Evolutionary conservation across 2,329 filamentous ascomycete genomes (phyloP).

Genomic region (Thelonectria discophora): DNA sequence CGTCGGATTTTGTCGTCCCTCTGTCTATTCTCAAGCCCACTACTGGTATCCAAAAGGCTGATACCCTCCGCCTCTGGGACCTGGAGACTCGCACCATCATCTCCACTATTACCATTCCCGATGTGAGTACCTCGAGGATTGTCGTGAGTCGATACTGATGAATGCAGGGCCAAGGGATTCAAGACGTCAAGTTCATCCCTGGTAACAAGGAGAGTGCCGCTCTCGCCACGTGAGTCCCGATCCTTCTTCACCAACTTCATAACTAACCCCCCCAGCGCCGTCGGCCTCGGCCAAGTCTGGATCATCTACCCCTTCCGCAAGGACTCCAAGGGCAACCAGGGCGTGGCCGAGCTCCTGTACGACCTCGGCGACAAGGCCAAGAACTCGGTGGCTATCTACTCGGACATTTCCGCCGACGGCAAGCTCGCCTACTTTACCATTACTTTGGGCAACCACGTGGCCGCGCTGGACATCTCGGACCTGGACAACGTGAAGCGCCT

Average conservation of each 20-base stretch:
- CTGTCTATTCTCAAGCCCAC: conserved; percentile 69
- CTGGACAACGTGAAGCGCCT: conserved; percentile 68
- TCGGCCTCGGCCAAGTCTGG: conserved; percentile 68
- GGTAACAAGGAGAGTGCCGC: conserved; percentile 66
- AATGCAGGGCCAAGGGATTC: conserved; percentile 63
- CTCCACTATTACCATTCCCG: conserved; percentile 67
- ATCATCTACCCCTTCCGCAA: conserved; percentile 70
- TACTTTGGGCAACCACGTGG: conserved; percentile 68
- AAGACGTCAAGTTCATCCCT: conserved; percentile 73
- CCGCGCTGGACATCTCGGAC: conserved; percentile 67
- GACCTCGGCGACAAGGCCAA: conserved; percentile 66
- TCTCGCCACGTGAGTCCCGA: conserved; percentile 57
- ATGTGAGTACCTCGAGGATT: conserved; percentile 47
- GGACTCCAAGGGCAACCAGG: conserved; percentile 63
- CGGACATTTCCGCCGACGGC: conserved; percentile 66
- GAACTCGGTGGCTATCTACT: conserved; percentile 67
- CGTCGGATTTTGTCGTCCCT: conserved; percentile 70
- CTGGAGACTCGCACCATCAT: conserved; percentile 62
- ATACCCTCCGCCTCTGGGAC: conserved; percentile 69
- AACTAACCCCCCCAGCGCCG: conserved; percentile 50
- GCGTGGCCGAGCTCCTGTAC: conserved; percentile 65
- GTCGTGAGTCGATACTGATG: background rate
- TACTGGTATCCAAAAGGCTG: conserved; percentile 60
- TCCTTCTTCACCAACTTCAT: background rate
- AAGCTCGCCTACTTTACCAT: conserved; percentile 67